A percentile compares a stretch with the other conserved stretches of the same genome.
phyloP scores from a whole-genome alignment of 352 stramenopile genomes.

The Pythium dissimile region DNA sequence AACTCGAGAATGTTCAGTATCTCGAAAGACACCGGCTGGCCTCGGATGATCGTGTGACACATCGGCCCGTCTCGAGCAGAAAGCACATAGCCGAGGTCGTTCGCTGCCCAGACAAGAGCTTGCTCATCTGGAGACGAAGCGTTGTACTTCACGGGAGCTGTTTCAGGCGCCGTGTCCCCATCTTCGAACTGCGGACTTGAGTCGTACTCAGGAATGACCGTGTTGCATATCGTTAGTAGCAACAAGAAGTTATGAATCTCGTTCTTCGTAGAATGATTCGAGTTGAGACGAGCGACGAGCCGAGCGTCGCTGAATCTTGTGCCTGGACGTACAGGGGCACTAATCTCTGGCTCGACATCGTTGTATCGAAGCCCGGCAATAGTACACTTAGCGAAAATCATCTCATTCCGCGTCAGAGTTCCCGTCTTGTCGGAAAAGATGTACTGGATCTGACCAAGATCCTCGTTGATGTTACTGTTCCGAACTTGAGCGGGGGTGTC shows the following conservation, averaged over 20 bases:
- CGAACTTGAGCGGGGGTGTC: slow-evolving; percentile 79
- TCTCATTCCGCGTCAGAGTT: slow-evolving; percentile 85
- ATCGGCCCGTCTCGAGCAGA: slow-evolving; percentile 58
- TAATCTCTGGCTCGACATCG: slow-evolving; percentile 64
- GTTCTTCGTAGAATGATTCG: slow-evolving; percentile 79
- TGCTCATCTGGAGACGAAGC: slow-evolving; percentile 83
- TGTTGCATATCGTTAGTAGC: slow-evolving; percentile 85
- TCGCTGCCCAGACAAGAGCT: slow-evolving; percentile 69
- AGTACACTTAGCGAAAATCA: slow-evolving; percentile 91
- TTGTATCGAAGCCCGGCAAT: slow-evolving; percentile 91
- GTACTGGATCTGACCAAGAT: slow-evolving; percentile 88
- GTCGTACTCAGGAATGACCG: slow-evolving; percentile 77
- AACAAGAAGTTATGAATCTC: slow-evolving; percentile 86
- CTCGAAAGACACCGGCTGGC: slow-evolving; percentile 75
- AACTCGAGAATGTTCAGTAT: slow-evolving; percentile 98
- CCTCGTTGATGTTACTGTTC: slow-evolving; percentile 88
- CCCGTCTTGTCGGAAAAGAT: slow-evolving; percentile 90
- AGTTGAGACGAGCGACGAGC: slow-evolving; percentile 65
- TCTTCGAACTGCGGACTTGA: not conserved
- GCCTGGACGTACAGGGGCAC: slow-evolving; percentile 40
- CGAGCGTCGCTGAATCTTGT: slow-evolving; percentile 80
- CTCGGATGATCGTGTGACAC: slow-evolving; percentile 68
- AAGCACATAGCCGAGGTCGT: slow-evolving; percentile 73
- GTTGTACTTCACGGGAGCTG: slow-evolving; percentile 70
- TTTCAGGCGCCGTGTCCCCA: not conserved